These are phyloP conservation scores for Sophora flavescens DNA, from an alignment of 306 rosid species.

Conservation along the genomic window DNA sequence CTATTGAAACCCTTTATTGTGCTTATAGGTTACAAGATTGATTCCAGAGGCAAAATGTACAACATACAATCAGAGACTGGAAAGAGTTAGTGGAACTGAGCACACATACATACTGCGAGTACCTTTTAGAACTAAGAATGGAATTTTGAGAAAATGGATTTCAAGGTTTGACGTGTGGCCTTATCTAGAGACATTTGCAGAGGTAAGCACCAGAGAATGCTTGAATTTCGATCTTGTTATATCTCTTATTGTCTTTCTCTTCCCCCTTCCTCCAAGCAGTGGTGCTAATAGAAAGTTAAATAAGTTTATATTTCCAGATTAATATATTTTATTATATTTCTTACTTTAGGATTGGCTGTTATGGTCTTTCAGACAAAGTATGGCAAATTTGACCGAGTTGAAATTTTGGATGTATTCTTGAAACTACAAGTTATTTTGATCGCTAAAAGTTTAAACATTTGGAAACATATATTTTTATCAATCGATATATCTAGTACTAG, in stretches of 20 bases:
- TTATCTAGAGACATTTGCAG: too few species aligned
- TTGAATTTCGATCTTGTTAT: background rate
- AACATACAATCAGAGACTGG: too few species aligned
- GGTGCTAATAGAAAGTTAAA: background rate
- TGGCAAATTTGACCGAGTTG: too few species aligned
- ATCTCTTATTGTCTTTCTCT: background rate
- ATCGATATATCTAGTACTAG: background rate
- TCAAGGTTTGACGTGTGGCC: too few species aligned
- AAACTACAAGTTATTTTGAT: background rate
- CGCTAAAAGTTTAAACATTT: background rate
- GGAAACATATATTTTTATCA: conserved; percentile 8
- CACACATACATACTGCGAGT: too few species aligned
- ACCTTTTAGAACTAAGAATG: too few species aligned
- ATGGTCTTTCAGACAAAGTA: too few species aligned
- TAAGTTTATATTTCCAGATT: conserved; percentile 19
- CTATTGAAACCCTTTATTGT: conserved; percentile 23
- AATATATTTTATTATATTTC: background rate
- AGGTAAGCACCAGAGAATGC: background rate
- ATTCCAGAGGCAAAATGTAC: too few species aligned
- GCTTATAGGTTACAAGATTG: background rate
- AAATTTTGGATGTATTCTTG: too few species aligned
- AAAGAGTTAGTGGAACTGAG: too few species aligned
- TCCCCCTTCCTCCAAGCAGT: background rate
- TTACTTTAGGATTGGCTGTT: background rate
- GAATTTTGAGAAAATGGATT: too few species aligned